phyloP scores from a whole-genome alignment of 1,284 basidiomycete genomes.

The Rhodotorula sp. region DNA sequence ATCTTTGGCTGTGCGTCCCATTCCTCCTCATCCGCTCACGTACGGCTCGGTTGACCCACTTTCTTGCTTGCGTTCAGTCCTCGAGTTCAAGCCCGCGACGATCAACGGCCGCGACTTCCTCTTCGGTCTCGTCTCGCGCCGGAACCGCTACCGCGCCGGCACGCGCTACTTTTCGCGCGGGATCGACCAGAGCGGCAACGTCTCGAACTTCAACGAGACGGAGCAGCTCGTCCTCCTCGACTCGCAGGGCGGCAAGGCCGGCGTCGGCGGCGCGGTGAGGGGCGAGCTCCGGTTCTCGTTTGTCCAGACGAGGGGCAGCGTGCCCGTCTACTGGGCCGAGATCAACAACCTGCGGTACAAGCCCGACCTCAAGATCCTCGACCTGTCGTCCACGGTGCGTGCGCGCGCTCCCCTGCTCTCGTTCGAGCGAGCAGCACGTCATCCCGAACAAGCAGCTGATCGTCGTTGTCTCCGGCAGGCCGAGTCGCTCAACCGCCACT shows the following conservation, averaged over 20 bases:
- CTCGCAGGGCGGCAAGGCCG: conserved; percentile 54
- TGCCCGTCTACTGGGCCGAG: conserved; percentile 96
- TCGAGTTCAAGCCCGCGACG: conserved; percentile 76
- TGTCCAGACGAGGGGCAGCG: conserved; percentile 90
- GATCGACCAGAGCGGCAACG: conserved; percentile 67
- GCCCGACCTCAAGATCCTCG: conserved; percentile 96
- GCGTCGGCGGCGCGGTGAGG: conserved; percentile 51
- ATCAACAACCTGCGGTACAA: conserved; percentile 95
- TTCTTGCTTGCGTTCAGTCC: conserved; percentile 59
- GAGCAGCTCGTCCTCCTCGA: conserved; percentile 70
- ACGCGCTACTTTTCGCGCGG: conserved; percentile 97
- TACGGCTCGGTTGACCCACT: background rate
- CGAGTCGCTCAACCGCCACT: conserved; percentile 70
- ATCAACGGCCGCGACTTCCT: conserved; percentile 80
- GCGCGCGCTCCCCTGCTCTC: background rate
- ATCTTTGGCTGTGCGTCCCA: conserved; percentile 77
- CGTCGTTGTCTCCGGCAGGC: conserved; percentile 55
- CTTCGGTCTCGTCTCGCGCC: conserved; percentile 85
- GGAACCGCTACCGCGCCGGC: conserved; percentile 89
- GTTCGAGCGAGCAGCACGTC: no score
- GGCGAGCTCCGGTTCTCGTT: conserved; percentile 64
- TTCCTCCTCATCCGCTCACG: background rate
- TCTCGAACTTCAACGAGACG: conserved; percentile 55
- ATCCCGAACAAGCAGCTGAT: no score
- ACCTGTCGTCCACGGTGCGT: conserved; percentile 74